Base-by-base conservation (phyloP, 1,139 yeast species). In the Pichia sp. region DNA sequence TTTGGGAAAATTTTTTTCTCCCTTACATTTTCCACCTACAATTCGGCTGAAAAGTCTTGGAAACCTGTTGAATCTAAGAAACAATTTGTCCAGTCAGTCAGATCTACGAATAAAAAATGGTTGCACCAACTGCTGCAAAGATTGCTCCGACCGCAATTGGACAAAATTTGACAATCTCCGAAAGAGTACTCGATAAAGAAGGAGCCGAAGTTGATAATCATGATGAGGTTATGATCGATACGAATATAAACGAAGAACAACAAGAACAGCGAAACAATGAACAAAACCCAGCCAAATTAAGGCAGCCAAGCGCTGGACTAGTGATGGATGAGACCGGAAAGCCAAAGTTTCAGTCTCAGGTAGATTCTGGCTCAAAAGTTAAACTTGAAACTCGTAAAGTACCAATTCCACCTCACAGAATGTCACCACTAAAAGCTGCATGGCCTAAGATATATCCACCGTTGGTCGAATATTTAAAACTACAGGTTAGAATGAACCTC, bases 391-490 rank as follows among this genome's bases (percentile, higher is more conserved):
- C 86, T 56, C 81, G 98, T 74, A 90, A 90, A 68, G 88, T 95
- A 13, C 82, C 95, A 7, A 95, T 93, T 40, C 99, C 99, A 43
- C 98, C 97, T 36, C 98, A 93, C 70, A 81, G 99, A 76, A 85
- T 93, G 90, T 80, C 95, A 1, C 98, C 99, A 13, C 79, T 93
- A 64, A 87, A 90, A 70, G 81, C 82, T 61, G 79, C 85, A 51
- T 93, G 99, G 99, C 79, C 89, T 52, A 93, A 93, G 70, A 86
- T 93, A 55, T 95, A 93, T 69, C 96, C 96, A 41, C 98, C 99
- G 7, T 77, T 93, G 62, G 98, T 93, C 40, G 97, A 93, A 59
- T 97, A 90, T 71, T 79, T 93, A 64, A 90, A 93, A 70, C 76
- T 93, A 61, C 99, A 95, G 72, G 97, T 93, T 53, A 82, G 97